phyloP scores from a whole-genome alignment of 2,329 filamentous ascomycete genomes.

The Paramyrothecium sp. region DNA sequence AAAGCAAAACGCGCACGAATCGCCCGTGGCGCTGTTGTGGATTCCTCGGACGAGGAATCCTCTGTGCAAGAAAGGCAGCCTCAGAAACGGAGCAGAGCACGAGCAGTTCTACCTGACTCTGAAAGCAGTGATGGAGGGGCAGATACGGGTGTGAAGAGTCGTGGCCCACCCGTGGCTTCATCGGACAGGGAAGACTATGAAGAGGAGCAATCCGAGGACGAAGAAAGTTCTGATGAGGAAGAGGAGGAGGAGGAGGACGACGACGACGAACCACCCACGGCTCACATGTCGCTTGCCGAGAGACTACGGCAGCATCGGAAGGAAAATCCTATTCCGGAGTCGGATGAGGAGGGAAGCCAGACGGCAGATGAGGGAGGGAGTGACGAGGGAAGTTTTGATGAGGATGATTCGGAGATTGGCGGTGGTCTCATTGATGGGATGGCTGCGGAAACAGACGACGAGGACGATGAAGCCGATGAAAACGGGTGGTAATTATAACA shows the following conservation, averaged over 20 bases:
- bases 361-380: conserved; percentile 17
- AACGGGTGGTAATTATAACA: not conserved
- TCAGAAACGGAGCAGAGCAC: not conserved
- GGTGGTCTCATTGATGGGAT: conserved; percentile 27
- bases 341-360: conserved; percentile 14
- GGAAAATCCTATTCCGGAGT: conserved; percentile 10
- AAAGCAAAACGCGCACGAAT: conserved; percentile 21
- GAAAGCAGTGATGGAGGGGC: not conserved
- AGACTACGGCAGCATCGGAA: conserved; percentile 16
- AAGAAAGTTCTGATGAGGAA: conserved; percentile 6
- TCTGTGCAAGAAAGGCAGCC: not conserved
- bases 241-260: conserved; percentile 12
- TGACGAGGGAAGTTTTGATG: conserved; percentile 10
- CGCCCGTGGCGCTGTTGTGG: conserved; percentile 13
- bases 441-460: conserved; percentile 30
- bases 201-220: conserved; percentile 5
- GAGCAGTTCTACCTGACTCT: conserved; percentile 1
- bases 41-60: conserved; percentile 16
- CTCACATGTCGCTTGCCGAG: conserved; percentile 17
- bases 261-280: conserved; percentile 7
- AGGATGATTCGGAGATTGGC: conserved; percentile 15
- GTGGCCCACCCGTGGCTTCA: conserved; percentile 1
- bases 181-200: conserved; percentile 9
- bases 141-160: not conserved
- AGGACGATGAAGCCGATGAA: conserved; percentile 16